Conservation (phyloP, 2,329 filamentous ascomycete genomes). For the Juglanconis sp. region DNA sequence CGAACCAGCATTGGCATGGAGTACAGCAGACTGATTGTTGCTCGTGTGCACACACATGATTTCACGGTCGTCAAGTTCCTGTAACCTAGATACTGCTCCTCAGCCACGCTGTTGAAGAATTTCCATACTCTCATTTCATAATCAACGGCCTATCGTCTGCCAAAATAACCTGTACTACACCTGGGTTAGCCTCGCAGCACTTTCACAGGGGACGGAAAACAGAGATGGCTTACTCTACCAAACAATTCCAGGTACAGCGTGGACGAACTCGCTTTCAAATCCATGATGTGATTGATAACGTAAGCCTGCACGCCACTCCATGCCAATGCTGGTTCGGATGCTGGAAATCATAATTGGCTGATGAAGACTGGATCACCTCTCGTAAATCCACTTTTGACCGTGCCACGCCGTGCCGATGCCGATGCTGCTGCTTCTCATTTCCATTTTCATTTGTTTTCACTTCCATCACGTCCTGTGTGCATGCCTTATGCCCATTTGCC, state of each 20-base stretch:
- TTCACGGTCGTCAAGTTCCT: neutral
- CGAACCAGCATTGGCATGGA: no score
- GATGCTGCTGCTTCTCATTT: neutral
- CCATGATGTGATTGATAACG: neutral
- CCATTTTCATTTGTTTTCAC: neutral
- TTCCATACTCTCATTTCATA: constrained; percentile 16
- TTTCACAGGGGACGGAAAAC: neutral
- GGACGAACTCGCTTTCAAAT: neutral
- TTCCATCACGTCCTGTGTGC: neutral
- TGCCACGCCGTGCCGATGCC: neutral
- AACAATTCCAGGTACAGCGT: neutral
- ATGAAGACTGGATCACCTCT: neutral
- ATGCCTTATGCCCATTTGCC: constrained; percentile 45
- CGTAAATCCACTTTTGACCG: neutral
- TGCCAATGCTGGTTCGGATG: neutral
- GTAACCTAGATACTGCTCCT: neutral
- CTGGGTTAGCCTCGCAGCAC: constrained; percentile 12
- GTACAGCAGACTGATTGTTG: neutral
- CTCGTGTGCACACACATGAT: neutral
- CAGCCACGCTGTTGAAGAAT: neutral
- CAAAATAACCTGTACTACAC: neutral
- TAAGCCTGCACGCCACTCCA: neutral
- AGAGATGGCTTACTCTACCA: constrained; percentile 7
- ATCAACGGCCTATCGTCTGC: constrained; percentile 6
- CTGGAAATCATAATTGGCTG: no score